Percentiles rank a stretch among this genome's conserved stretches.
phyloP scores from a whole-genome alignment of 2,329 filamentous ascomycete genomes.

The Diplodia sapinea region DNA sequence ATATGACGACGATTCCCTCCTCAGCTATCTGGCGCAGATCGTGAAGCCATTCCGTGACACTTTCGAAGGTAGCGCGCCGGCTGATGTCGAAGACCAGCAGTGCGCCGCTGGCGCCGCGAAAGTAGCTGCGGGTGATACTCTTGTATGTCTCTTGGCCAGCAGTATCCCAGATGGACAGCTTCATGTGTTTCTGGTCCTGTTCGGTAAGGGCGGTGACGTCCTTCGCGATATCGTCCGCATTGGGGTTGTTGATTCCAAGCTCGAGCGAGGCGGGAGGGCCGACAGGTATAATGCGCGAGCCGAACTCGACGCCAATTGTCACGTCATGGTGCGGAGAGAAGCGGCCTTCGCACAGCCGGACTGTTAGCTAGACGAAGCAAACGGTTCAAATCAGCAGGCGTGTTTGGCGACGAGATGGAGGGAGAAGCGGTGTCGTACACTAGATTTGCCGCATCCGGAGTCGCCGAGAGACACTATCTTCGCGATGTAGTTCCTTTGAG shows the following conservation, averaged over 20 bases:
- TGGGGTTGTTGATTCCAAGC: slow-evolving; percentile 60
- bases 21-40: slow-evolving; percentile 95
- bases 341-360: slow-evolving; percentile 94
- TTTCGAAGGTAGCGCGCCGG: slow-evolving; percentile 80
- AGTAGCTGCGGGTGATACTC: slow-evolving; percentile 91
- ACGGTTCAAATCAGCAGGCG: slow-evolving; percentile 23
- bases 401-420: slow-evolving; percentile 9
- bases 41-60: slow-evolving; percentile 90
- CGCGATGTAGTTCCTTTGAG: slow-evolving; percentile 90
- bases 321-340: slow-evolving; percentile 96
- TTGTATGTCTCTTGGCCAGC: slow-evolving; percentile 98
- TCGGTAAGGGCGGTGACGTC: slow-evolving; percentile 35
- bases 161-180: slow-evolving; percentile 92
- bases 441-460: slow-evolving; percentile 93
- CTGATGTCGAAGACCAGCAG: slow-evolving; percentile 96
- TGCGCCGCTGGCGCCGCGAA: slow-evolving; percentile 77
- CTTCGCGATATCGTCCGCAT: slow-evolving; percentile 20
- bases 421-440: slow-evolving; percentile 52
- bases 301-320: slow-evolving; percentile 96
- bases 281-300: slow-evolving; percentile 88
- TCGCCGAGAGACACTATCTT: slow-evolving; percentile 98
- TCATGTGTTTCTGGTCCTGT: slow-evolving; percentile 76
- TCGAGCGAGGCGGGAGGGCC: slow-evolving; percentile 75
- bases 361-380: slow-evolving; percentile 68
- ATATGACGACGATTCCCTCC: slow-evolving; percentile 89